Percentiles rank a stretch among this genome's conserved stretches.
phyloP scores from a whole-genome alignment of 2,329 filamentous ascomycete genomes.

The Hypomyces perniciosus region DNA sequence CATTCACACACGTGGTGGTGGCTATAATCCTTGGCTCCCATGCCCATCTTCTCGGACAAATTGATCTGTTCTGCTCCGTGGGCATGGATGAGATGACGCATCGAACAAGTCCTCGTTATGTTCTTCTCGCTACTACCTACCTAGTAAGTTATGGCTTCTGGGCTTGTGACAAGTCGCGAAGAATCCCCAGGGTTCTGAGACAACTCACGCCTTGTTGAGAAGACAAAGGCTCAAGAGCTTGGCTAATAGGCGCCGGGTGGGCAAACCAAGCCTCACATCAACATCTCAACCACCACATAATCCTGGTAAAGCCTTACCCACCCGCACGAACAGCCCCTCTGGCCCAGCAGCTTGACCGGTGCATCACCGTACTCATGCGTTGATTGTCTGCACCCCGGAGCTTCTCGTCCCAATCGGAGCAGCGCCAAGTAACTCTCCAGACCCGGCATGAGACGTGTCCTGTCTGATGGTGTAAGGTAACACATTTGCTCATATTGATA shows the following conservation, averaged over 20 bases:
- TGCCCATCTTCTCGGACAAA: too few relatives aligned
- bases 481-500: background rate
- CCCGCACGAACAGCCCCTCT: too few relatives aligned
- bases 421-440: background rate
- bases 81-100: background rate
- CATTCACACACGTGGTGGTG: too few relatives aligned
- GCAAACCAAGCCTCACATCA: too few relatives aligned
- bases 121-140: background rate
- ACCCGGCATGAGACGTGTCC: background rate
- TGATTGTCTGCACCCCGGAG: background rate
- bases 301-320: too few relatives aligned
- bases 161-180: conserved; percentile 1
- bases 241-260: too few relatives aligned
- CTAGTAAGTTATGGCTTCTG: background rate
- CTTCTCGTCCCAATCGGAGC: background rate
- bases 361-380: background rate
- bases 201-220: background rate
- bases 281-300: background rate
- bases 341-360: background rate
- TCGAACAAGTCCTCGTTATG: background rate
- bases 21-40: too few relatives aligned
- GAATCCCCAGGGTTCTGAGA: background rate
- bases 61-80: background rate
- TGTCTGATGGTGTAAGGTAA: background rate
- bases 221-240: background rate